Percentiles rank a stretch among this genome's conserved stretches.
Conservation (phyloP, 2,329 filamentous ascomycete genomes). For the Catunica adiposa region DNA sequence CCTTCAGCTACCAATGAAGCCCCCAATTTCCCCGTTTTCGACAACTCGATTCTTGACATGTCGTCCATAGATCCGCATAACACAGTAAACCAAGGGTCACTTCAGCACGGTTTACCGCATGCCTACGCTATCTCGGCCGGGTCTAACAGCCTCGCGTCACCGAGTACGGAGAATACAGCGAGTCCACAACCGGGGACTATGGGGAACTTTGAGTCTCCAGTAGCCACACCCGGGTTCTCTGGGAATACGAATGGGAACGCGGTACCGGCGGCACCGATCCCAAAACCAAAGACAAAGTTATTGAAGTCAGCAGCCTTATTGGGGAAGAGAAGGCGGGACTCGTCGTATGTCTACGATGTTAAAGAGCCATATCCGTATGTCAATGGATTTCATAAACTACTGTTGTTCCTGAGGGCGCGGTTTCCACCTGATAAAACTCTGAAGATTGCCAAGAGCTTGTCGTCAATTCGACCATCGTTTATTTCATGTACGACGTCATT, state of each 20-base stretch:
- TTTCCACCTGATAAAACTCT: conserved; percentile 63
- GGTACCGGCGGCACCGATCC: conserved; percentile 18
- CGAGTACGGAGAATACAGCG: conserved; percentile 45
- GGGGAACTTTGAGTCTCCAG: conserved; percentile 33
- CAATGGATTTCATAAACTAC: conserved; percentile 74
- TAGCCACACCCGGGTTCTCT: conserved; percentile 19
- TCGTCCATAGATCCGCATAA: conserved; percentile 33
- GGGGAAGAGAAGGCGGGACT: conserved; percentile 50
- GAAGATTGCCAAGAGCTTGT: conserved; percentile 72
- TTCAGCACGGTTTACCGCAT: conserved; percentile 46
- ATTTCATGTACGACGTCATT: conserved; percentile 84
- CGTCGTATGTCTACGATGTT: conserved; percentile 78
- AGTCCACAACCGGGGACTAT: conserved; percentile 38
- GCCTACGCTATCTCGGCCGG: conserved; percentile 49
- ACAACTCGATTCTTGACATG: conserved; percentile 37
- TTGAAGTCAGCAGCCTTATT: conserved; percentile 23
- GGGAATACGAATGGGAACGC: conserved; percentile 9
- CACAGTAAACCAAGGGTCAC: conserved; percentile 38
- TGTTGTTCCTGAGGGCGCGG: conserved; percentile 60
- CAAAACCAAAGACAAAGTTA: conserved; percentile 28
- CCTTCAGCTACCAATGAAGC: not conserved
- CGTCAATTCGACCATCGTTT: conserved; percentile 81
- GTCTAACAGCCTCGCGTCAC: conserved; percentile 45
- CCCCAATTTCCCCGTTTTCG: conserved; percentile 21
- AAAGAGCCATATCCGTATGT: conserved; percentile 87